Percentiles rank a stretch among this genome's conserved stretches.
Conservation (phyloP, 2,329 filamentous ascomycete species). For the Diaporthe amygdali region DNA sequence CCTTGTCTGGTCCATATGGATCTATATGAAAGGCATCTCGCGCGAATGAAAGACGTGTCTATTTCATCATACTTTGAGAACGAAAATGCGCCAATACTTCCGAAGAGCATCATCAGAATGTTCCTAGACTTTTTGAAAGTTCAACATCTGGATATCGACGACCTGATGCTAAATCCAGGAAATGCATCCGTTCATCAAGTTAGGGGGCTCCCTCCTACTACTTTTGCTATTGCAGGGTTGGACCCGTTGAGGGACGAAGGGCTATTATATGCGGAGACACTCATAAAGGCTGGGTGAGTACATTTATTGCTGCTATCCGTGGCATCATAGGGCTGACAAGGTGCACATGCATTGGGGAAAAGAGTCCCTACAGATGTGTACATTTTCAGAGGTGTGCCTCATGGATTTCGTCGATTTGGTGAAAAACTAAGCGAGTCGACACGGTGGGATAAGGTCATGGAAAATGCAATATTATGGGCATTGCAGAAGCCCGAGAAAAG, state of each 20-base stretch:
- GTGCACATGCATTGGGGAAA: too few species aligned
- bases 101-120: slow-evolving; percentile 39
- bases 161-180: slow-evolving; percentile 46
- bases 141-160: slow-evolving; percentile 30
- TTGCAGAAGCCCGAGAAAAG: too few species aligned
- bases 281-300: slow-evolving; percentile 48
- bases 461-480: slow-evolving; percentile 49
- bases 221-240: slow-evolving; percentile 49
- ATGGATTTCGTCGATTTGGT: slow-evolving; percentile 50
- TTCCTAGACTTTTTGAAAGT: slow-evolving; percentile 37
- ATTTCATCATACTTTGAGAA: slow-evolving; percentile 51
- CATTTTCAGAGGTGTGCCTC: slow-evolving; percentile 58
- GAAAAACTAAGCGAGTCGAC: slow-evolving; percentile 42
- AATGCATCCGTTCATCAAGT: slow-evolving; percentile 40
- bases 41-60: too few species aligned
- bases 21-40: too few species aligned
- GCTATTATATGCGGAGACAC: slow-evolving; percentile 47
- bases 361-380: slow-evolving; percentile 53
- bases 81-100: slow-evolving; percentile 54
- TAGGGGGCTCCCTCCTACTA: slow-evolving; percentile 47
- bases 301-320: too few species aligned
- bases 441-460: slow-evolving; percentile 48
- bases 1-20: too few species aligned
- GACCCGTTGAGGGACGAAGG: slow-evolving; percentile 57
- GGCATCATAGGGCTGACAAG: too few species aligned